Evolutionary conservation across 2,329 filamentous ascomycete species (phyloP), one percentile per base, ranked within the genome.

Genomic region (Diatrype stigma): DNA sequence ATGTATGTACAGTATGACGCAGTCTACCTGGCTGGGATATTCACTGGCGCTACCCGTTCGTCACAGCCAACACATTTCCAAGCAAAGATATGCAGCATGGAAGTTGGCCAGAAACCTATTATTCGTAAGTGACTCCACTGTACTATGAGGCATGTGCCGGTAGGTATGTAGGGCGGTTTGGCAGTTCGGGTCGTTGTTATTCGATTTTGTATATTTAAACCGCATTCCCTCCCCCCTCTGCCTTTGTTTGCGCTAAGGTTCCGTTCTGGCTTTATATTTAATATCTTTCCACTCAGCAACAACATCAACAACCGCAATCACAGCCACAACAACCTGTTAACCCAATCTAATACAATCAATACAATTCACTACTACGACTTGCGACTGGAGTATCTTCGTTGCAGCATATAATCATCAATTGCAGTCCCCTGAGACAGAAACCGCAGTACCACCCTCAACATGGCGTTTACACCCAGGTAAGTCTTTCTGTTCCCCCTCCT

Each of bases 381-480:
- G 26, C n/a, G n/a, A 22, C 12, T n/a, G n/a, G n/a, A n/a, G n/a
- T n/a, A n/a, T n/a, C n/a, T n/a, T n/a, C n/a, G n/a, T n/a, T n/a
- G n/a, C 17, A 12, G 26, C 23, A 23, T 12, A 37, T 30, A 42
- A 38, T 37, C 32, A 11, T 11, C 11, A 38, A 17, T 2, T 16
- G 21, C 30, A 14, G n/a, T 30, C 22, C 22, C 51, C 10, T 11
- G 16, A 23, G 38, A 30, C 19, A n/a, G 12, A 7, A 14, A 17
- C 1, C 46, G 38, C 45, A 45, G 45, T 26, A 52, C 12, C 21
- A 22, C 44, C 49, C 23, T 54, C 72, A 79, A 51, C 57, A 83
- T 83, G 80, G 67, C 80, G 73, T 79, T 82, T 76, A 83, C 80
- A 64, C 73, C 70, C 47, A 81, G 77, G 79, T 81, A 77, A 69